These are phyloP conservation scores for Dioscorea alata DNA, from an alignment of 106 monocot genomes.

Conservation along the genomic window DNA sequence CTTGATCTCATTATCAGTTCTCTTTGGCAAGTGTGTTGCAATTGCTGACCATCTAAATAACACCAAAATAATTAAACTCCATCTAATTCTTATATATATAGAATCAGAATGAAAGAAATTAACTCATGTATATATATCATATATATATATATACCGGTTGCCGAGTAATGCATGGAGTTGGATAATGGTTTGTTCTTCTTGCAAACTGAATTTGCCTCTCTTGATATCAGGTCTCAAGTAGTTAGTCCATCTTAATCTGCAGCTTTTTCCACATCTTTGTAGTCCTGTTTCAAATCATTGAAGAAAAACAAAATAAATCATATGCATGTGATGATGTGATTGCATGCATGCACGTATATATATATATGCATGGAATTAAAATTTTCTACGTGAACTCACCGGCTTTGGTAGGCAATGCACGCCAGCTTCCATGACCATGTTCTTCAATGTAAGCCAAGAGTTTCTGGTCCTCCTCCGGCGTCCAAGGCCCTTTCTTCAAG, in stretches of 20 bases:
- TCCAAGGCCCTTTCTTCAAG: conserved; percentile 31
- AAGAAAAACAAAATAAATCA: background rate
- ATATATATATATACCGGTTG: conserved; percentile 21
- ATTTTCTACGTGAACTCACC: conserved; percentile 4
- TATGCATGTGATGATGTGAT: no score
- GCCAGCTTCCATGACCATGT: conserved; percentile 47
- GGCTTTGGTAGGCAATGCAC: conserved; percentile 34
- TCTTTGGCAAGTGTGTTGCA: conserved; percentile 67
- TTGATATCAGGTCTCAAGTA: conserved; percentile 48
- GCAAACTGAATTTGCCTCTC: conserved; percentile 45
- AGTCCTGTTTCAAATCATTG: conserved; percentile 13
- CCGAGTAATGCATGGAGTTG: conserved; percentile 51
- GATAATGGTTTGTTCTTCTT: conserved; percentile 53
- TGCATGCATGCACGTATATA: no score
- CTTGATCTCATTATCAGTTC: conserved; percentile 89
- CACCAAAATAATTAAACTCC: background rate
- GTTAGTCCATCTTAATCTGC: conserved; percentile 35
- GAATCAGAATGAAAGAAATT: no score
- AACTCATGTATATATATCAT: background rate
- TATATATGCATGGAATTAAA: no score
- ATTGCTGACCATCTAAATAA: conserved; percentile 71
- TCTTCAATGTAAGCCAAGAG: conserved; percentile 35
- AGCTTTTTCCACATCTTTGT: conserved; percentile 45
- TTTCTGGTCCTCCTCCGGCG: conserved; percentile 32
- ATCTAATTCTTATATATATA: no score